phyloP scores from a whole-genome alignment of 2,329 filamentous ascomycete species.

The Alternaria alternata region DNA sequence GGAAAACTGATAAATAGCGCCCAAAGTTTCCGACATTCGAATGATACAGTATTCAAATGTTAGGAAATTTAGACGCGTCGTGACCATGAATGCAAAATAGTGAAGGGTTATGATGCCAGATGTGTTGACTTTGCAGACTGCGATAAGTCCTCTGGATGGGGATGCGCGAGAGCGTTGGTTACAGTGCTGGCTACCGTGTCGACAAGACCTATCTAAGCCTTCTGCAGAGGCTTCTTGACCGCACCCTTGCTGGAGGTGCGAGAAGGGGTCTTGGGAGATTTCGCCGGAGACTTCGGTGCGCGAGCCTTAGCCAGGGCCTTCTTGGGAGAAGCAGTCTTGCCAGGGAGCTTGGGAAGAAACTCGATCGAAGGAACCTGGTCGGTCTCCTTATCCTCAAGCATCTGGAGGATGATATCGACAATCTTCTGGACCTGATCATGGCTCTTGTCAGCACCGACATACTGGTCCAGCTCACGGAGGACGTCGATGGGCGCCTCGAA shows the following conservation, averaged over 20 bases:
- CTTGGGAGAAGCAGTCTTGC: slow-evolving; percentile 21
- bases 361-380: slow-evolving; percentile 42
- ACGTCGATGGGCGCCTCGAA: slow-evolving; percentile 47
- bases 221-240: slow-evolving; percentile 33
- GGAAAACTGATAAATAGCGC: neutral
- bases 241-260: slow-evolving; percentile 35
- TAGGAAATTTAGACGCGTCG: neutral
- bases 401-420: slow-evolving; percentile 38
- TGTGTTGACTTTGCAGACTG: neutral
- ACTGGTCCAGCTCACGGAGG: slow-evolving; percentile 39
- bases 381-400: slow-evolving; percentile 37
- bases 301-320: slow-evolving; percentile 19
- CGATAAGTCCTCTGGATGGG: neutral
- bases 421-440: slow-evolving; percentile 28
- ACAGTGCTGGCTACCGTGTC: neutral
- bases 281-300: slow-evolving; percentile 15
- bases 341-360: slow-evolving; percentile 40
- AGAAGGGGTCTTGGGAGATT: slow-evolving; percentile 16
- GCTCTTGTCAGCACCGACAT: slow-evolving; percentile 33
- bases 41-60: neutral
- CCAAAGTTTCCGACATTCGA: neutral
- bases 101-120: neutral
- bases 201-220: slow-evolving; percentile 9
- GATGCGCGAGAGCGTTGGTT: neutral
- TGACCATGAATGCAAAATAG: neutral